Percentiles rank a stretch among this genome's conserved stretches.
phyloP scores from a whole-genome alignment of 2,329 filamentous ascomycete genomes.

The Talaromyces sp. region DNA sequence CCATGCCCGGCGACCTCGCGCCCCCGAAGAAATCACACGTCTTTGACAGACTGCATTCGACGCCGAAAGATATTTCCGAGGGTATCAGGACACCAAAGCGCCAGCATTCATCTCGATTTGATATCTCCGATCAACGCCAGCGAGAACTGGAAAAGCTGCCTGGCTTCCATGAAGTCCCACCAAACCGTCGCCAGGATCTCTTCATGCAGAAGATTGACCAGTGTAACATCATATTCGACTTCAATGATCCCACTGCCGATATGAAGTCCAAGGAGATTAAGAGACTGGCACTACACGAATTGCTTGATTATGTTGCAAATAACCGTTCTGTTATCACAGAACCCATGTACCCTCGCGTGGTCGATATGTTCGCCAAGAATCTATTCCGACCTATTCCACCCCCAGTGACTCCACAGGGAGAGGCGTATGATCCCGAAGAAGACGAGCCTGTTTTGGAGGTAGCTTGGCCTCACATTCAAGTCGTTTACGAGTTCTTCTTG shows the following conservation, averaged over 20 bases:
- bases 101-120: conserved; percentile 95
- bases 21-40: conserved; percentile 92
- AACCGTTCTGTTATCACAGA: conserved; percentile 98
- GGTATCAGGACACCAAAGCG: conserved; percentile 92
- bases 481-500: conserved; percentile 99
- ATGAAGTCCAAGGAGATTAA: conserved; percentile 99
- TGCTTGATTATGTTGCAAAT: conserved; percentile 97
- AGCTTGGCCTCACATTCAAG: conserved; percentile 98
- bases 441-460: conserved; percentile 97
- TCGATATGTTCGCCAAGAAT: conserved; percentile 99
- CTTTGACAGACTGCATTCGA: conserved; percentile 85
- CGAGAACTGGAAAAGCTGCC: conserved; percentile 95
- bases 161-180: conserved; percentile 95
- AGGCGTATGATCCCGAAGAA: conserved; percentile 97
- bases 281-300: conserved; percentile 87
- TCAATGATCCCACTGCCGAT: conserved; percentile 95
- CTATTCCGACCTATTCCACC: conserved; percentile 95
- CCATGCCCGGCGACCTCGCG: conserved; percentile 94
- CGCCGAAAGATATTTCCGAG: conserved; percentile 93
- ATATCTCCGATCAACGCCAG: conserved; percentile 85
- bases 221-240: conserved; percentile 99
- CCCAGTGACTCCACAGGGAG: conserved; percentile 94
- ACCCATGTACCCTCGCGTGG: conserved; percentile 96
- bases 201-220: conserved; percentile 99
- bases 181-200: conserved; percentile 88